These are phyloP conservation scores for Urtica urens DNA, from an alignment of 306 rosid species.

Conservation along the genomic window DNA sequence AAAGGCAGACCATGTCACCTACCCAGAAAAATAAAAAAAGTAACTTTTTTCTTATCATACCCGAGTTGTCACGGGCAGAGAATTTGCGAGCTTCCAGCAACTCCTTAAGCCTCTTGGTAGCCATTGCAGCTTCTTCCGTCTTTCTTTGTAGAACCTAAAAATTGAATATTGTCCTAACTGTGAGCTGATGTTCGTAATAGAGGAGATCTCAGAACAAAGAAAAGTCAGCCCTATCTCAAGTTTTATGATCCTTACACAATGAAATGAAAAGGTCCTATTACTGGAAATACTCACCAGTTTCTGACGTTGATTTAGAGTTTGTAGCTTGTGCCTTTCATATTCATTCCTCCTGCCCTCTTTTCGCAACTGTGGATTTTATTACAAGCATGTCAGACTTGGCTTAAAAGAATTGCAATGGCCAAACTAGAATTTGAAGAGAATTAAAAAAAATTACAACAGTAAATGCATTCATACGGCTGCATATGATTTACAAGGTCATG, in stretches of 20 bases:
- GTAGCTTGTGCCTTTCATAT: constrained; percentile 98
- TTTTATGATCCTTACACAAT: no score
- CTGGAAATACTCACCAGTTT: constrained; percentile 58
- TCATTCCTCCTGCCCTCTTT: constrained; percentile 99
- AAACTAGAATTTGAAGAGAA: constrained; percentile 2
- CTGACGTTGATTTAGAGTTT: constrained; percentile 96
- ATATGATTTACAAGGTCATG: no score
- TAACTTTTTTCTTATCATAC: constrained; percentile 38
- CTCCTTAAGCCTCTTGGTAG: constrained; percentile 98
- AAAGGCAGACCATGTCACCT: no score
- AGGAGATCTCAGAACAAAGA: background rate
- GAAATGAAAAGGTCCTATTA: background rate
- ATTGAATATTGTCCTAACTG: constrained; percentile 2
- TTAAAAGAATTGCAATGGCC: constrained; percentile 5
- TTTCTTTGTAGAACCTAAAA: constrained; percentile 96
- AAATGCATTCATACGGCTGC: no score
- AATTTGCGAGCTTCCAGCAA: constrained; percentile 95
- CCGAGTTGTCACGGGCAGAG: constrained; percentile 75
- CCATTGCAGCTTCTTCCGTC: constrained; percentile 99
- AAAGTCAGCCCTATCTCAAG: background rate
- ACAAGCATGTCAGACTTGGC: constrained; percentile 16
- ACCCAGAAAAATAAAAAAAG: no score
- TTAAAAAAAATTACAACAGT: no score
- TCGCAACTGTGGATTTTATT: constrained; percentile 56
- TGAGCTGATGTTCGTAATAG: background rate